Evolutionary conservation across 208 protist genomes (phyloP).

Genomic region (Leishmania major): DNA sequence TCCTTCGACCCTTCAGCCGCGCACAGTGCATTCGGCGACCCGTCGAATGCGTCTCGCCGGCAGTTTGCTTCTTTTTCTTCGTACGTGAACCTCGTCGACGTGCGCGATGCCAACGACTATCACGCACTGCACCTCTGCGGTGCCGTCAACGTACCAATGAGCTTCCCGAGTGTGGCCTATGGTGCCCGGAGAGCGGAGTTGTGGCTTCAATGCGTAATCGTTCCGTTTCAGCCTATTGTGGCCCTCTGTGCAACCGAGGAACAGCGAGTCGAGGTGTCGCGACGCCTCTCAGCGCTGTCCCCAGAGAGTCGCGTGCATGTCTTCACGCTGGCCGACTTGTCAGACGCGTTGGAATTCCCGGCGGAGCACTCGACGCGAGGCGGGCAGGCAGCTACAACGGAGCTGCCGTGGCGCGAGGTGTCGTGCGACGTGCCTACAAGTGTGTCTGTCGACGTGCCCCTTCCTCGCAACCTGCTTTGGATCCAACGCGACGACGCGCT

Average conservation of each 20-base stretch:
- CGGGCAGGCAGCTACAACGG: not conserved
- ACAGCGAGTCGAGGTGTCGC: constrained; percentile 30
- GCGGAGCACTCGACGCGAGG: not conserved
- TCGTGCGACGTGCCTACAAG: not conserved
- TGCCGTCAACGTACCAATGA: constrained; percentile 75
- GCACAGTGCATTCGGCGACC: not conserved
- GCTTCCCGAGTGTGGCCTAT: constrained; percentile 63
- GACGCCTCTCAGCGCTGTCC: constrained; percentile 43
- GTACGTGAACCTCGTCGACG: constrained; percentile 57
- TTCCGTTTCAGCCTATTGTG: constrained; percentile 60
- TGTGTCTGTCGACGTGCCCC: constrained; percentile 1
- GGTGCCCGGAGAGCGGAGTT: constrained; percentile 79
- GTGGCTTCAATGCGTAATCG: constrained; percentile 81
- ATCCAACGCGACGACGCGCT: constrained; percentile 16
- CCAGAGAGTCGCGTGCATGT: constrained; percentile 33
- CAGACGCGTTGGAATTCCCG: not conserved
- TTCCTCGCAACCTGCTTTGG: constrained; percentile 13
- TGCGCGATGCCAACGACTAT: constrained; percentile 53
- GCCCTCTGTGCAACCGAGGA: constrained; percentile 38
- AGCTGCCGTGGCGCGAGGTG: constrained; percentile 16
- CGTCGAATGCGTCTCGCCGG: not conserved
- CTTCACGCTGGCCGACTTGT: constrained; percentile 46
- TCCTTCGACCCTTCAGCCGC: constrained; percentile 22
- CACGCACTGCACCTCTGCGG: constrained; percentile 56
- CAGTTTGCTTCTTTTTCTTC: constrained; percentile 4